Percentiles rank a stretch among this genome's conserved stretches.
Evolutionary conservation across 176 grass and related monocot species (phyloP).

Genomic region (Panicum miliaceum): DNA sequence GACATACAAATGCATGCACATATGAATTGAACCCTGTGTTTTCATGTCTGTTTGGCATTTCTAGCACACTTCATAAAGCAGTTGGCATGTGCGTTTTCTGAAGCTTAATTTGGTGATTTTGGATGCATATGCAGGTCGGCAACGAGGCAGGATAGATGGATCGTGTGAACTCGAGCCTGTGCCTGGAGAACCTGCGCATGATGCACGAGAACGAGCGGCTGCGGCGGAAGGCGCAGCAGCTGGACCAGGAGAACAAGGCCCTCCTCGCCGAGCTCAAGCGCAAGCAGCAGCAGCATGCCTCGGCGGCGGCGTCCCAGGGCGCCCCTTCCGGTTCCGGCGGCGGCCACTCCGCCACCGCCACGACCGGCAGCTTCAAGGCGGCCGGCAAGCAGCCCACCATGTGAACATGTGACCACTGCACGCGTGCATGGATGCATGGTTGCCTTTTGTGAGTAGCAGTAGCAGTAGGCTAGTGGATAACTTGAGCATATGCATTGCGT

Average conservation of each 20-base stretch:
- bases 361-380: background rate
- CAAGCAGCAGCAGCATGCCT: slow-evolving; percentile 7
- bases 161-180: slow-evolving; percentile 44
- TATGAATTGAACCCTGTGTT: too few relatives aligned
- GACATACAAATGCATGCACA: too few relatives aligned
- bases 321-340: background rate
- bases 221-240: slow-evolving; percentile 48
- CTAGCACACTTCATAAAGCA: too few relatives aligned
- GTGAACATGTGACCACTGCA: background rate
- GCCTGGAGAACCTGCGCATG: slow-evolving; percentile 62
- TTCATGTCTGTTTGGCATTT: too few relatives aligned
- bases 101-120: background rate
- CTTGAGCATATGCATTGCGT: too few relatives aligned
- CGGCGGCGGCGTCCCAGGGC: background rate
- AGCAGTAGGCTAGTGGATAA: too few relatives aligned
- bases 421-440: background rate
- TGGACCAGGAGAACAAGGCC: slow-evolving; percentile 70
- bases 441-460: background rate
- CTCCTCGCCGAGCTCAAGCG: slow-evolving; percentile 61
- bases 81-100: too few relatives aligned
- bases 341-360: background rate
- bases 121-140: background rate
- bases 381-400: slow-evolving; percentile 14
- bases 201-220: slow-evolving; percentile 83
- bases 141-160: background rate